These are phyloP conservation scores for Cercospora zeae-maydis DNA, from an alignment of 2,329 filamentous ascomycete species.

Conservation along the genomic window DNA sequence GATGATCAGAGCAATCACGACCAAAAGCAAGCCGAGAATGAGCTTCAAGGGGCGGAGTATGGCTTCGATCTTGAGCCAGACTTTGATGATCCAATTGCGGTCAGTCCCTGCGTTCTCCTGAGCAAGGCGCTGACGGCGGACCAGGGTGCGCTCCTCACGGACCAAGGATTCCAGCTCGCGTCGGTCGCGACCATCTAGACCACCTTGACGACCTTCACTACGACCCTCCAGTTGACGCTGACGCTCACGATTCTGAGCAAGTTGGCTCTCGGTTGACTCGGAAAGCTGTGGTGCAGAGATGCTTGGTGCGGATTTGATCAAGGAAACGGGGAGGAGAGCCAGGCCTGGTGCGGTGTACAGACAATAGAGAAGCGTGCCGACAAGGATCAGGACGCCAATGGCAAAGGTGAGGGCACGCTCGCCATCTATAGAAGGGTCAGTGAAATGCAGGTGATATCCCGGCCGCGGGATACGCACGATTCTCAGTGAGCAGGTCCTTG, in stretches of 20 bases:
- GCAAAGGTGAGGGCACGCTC: constrained; percentile 90
- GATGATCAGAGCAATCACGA: constrained; percentile 69
- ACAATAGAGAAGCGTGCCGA: constrained; percentile 81
- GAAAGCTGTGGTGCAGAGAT: constrained; percentile 77
- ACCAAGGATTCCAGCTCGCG: constrained; percentile 82
- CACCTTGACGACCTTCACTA: constrained; percentile 69
- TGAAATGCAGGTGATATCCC: constrained; percentile 7
- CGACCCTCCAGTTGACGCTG: constrained; percentile 88
- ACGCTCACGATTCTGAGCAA: constrained; percentile 84
- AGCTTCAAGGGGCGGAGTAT: constrained; percentile 86
- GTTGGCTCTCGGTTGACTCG: constrained; percentile 71
- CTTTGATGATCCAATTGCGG: constrained; percentile 66
- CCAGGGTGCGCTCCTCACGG: constrained; percentile 86
- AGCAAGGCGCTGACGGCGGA: constrained; percentile 82
- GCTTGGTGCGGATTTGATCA: constrained; percentile 88
- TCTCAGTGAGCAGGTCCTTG: constrained; percentile 76
- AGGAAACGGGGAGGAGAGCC: constrained; percentile 79
- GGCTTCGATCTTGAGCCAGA: constrained; percentile 76
- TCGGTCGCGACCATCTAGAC: constrained; percentile 77
- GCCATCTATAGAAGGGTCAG: constrained; percentile 55
- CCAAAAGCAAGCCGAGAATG: constrained; percentile 73
- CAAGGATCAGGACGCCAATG: constrained; percentile 78
- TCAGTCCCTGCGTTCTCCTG: constrained; percentile 76
- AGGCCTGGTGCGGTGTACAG: constrained; percentile 87
- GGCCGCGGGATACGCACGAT: constrained; percentile 53